Evolutionary conservation across 2,329 filamentous ascomycete species (phyloP).

Genomic region (Cladosporium sp.): DNA sequence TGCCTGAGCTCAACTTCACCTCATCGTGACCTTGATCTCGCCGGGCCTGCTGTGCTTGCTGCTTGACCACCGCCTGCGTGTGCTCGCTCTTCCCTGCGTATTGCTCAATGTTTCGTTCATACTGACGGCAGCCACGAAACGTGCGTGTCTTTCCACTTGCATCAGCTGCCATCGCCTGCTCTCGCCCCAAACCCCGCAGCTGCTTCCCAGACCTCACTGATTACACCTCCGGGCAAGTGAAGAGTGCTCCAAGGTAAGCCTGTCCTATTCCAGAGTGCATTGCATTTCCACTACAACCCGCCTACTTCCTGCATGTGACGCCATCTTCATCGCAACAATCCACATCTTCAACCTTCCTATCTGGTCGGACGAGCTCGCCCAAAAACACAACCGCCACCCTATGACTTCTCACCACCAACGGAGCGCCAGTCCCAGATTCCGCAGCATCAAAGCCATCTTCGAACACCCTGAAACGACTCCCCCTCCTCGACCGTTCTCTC

Average conservation of each 20-base stretch:
- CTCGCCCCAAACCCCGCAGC: background rate
- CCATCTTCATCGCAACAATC: background rate
- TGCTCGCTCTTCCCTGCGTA: background rate
- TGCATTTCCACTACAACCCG: background rate
- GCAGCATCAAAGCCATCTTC: conserved; percentile 12
- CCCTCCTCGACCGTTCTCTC: conserved; percentile 1
- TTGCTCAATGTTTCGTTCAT: background rate
- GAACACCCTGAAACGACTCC: conserved; percentile 1
- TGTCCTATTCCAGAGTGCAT: background rate
- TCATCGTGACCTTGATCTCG: too few relatives aligned
- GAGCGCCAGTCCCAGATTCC: conserved; percentile 8
- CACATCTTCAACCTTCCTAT: conserved; percentile 3
- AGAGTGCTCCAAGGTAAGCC: background rate
- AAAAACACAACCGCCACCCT: background rate
- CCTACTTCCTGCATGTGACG: background rate
- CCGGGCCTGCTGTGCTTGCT: too few relatives aligned
- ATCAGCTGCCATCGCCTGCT: too few relatives aligned
- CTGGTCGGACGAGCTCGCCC: background rate
- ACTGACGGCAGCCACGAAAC: background rate
- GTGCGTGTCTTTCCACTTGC: background rate
- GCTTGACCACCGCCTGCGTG: too few relatives aligned
- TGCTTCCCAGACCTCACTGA: background rate
- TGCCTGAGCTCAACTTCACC: too few relatives aligned
- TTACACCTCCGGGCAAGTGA: background rate
- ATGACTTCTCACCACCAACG: conserved; percentile 3